Evolutionary conservation across 1,284 basidiomycete species (phyloP), one percentile per base, ranked within the genome.

Genomic region (Sanguinoderma infundibulare): DNA sequence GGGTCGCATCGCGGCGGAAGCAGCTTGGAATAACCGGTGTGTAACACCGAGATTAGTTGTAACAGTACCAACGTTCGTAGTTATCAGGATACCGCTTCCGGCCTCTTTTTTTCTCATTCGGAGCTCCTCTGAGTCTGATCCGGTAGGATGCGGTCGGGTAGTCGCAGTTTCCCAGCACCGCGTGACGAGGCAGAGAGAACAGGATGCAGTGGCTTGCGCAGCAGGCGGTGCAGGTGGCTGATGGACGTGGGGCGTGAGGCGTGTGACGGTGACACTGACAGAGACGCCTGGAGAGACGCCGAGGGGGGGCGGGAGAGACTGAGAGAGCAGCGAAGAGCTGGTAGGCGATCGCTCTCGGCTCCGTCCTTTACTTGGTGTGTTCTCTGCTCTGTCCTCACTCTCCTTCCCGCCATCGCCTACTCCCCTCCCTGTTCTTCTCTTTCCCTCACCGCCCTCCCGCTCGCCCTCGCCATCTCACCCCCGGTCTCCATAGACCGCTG

Each of bases 401-500:
- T 51, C 49, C 49, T 51, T 51, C 32, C 8, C 20, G 46, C 57
- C 36, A 28, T 50, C 36, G 30, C 28, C 38, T 5, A 22, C 57
- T 36, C 34, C 49, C 24, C 8, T 34, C 7, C 35, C 22, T 15
- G 17, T 17, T 47, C 32, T n/a, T 39, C 38, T 50, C 24, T 44
- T 35, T 20, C n/a, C 40, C 20, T 57, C 35, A 40, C 44, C 30
- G 35, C 53, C 52, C 17, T 14, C 34, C 17, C 32, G 26, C 42
- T 36, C 12, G n/a, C n/a, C 50, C 7, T 39, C 39, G 51, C 44
- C 30, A 22, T 46, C 51, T 20, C 51, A 34, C 34, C 24, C 17
- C 42, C n/a, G n/a, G n/a, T n/a, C 17, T 46, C 42, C 42, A 40
- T 42, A 42, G 44, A 57, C 49, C 57, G 46, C 53, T 26, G 26